A percentile compares a stretch with the other conserved stretches of the same genome.
These are phyloP conservation scores for Pyrrhoderma lamaoense DNA, from an alignment of 1,284 basidiomycete species.

Conservation along the genomic window DNA sequence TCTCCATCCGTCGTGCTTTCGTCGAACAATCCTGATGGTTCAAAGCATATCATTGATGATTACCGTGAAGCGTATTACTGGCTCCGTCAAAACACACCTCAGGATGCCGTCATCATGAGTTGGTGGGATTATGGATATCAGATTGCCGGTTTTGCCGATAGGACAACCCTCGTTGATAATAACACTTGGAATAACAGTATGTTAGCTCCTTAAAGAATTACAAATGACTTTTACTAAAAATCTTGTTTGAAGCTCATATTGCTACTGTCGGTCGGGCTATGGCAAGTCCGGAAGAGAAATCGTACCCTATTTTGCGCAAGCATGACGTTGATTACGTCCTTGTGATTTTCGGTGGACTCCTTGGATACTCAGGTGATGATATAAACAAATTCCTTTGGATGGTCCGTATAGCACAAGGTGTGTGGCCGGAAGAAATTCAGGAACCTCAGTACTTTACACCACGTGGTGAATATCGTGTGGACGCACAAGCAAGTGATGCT, in stretches of 20 bases:
- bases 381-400: slow-evolving; percentile 99
- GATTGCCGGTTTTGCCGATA: slow-evolving; percentile 97
- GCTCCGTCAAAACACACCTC: slow-evolving; percentile 91
- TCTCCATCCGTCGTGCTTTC: slow-evolving; percentile 96
- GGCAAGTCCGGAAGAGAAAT: slow-evolving; percentile 89
- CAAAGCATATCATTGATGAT: slow-evolving; percentile 95
- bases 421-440: slow-evolving; percentile 98
- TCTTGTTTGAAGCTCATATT: slow-evolving; percentile 63
- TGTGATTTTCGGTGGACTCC: slow-evolving; percentile 93
- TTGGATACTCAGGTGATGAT: slow-evolving; percentile 98
- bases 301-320: slow-evolving; percentile 93
- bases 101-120: slow-evolving; percentile 92
- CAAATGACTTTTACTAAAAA: background rate
- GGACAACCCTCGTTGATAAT: slow-evolving; percentile 97
- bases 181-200: slow-evolving; percentile 99
- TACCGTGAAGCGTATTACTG: slow-evolving; percentile 99
- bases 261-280: slow-evolving; percentile 98
- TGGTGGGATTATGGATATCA: slow-evolving; percentile 99
- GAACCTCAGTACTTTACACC: slow-evolving; percentile 93
- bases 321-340: slow-evolving; percentile 99
- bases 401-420: slow-evolving; percentile 96
- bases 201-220: slow-evolving; percentile 26
- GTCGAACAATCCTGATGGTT: slow-evolving; percentile 76
- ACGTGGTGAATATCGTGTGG: slow-evolving; percentile 91
- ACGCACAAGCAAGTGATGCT: slow-evolving; percentile 77